Evolutionary conservation across 768 basidiomycete species (phyloP).

Genomic region (Boletellus ananas): DNA sequence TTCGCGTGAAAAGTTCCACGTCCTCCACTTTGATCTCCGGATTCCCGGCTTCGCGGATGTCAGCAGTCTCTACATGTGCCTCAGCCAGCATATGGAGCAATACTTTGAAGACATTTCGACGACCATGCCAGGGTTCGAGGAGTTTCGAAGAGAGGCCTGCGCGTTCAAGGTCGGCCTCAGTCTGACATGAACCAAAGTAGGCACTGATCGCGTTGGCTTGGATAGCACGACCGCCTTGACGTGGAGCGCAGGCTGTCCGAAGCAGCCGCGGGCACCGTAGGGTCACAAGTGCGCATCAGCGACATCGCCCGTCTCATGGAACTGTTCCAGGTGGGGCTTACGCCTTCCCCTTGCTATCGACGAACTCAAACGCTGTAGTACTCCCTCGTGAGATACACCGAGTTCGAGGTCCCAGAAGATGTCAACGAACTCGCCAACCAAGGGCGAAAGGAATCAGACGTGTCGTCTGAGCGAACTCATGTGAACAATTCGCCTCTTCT

Average conservation of each 20-base stretch:
- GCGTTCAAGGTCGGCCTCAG: constrained; percentile 63
- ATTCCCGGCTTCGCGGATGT: constrained; percentile 84
- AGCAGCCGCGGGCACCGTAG: constrained; percentile 37
- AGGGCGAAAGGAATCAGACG: constrained; percentile 28
- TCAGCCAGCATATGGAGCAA: constrained; percentile 77
- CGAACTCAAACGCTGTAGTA: constrained; percentile 37
- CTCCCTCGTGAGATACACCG: constrained; percentile 68
- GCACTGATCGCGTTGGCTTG: constrained; percentile 3
- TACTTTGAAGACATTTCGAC: constrained; percentile 68
- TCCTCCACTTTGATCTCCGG: constrained; percentile 79
- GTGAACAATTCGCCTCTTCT: constrained; percentile 33
- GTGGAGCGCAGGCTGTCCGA: constrained; percentile 62
- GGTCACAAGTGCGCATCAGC: constrained; percentile 61
- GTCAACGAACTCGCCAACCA: constrained; percentile 19
- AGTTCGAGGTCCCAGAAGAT: constrained; percentile 49
- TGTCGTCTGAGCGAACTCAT: constrained; percentile 42
- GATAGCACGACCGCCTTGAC: constrained; percentile 70
- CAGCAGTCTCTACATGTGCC: constrained; percentile 68
- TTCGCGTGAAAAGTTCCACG: constrained; percentile 63
- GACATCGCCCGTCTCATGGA: constrained; percentile 84
- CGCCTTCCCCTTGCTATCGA: background rate
- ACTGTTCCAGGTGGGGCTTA: constrained; percentile 59
- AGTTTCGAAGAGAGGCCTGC: constrained; percentile 72
- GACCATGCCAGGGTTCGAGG: constrained; percentile 58
- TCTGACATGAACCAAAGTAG: background rate